Evolutionary conservation across 345 rosid species (phyloP), one percentile per base, ranked within the genome.

Genomic region (Ceriops tagal): DNA sequence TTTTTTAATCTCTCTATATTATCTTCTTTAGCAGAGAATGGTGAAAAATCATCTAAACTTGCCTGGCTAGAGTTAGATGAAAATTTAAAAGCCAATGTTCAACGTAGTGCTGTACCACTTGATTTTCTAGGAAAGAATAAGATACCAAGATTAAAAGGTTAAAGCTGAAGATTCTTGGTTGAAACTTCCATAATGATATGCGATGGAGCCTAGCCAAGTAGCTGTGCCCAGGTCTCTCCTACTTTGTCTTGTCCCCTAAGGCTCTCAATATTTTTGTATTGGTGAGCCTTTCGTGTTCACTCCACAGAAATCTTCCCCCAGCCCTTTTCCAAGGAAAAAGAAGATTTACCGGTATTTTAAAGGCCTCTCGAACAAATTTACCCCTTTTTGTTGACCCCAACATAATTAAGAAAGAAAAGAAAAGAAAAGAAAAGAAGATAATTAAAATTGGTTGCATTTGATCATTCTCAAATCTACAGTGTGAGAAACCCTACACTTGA

Each of bases 251-350:
- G 79, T 74, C 71, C 68, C 46, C 76, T 51, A 86, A 80, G 87
- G 67, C 71, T 82, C 66, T 57, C 51, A 35, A 61, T 62, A 63
- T 58, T 71, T 71, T 66, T 66, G 31, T 68, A 37, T 32, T 62
- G 89, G 81, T 79, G 79, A 73, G 76, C 80, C 68, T 76, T 83
- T 83, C 13, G 57, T 77, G 65, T 82, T 82, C 81, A 81, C 74
- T 65, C 81, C 81, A 73, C 51, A 22, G 65, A 58, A 78, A 68
- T 67, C 86, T 86, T 83, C 66, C 59, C 59, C 61, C 67, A 57
- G 80, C 80, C 79, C 35, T 75, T 52, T 75, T 61, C 61, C 37
- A 61, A 64, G 51, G 56, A 70, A 71, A 75, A 70, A 58, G 65
- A 70, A 68, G 65, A 81, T 63, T 71, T 72, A 76, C 83, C 78